Evolutionary conservation across 23 red algal species (phyloP).

Genomic region (Gracilaria vermiculophylla): DNA sequence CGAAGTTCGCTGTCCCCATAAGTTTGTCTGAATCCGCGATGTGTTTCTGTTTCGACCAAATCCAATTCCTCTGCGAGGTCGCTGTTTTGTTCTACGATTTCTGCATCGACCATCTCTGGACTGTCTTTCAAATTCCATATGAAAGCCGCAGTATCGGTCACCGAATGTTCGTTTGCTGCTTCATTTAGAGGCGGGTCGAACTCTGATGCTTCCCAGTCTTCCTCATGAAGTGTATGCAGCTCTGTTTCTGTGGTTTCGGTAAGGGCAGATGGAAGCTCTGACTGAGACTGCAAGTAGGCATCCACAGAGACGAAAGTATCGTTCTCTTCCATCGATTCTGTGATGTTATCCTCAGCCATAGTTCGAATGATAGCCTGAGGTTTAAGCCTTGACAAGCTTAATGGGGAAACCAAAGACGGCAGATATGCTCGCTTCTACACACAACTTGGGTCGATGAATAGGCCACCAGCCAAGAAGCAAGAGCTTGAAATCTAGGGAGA

Average conservation of each 20-base stretch:
- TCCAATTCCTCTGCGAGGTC: neutral
- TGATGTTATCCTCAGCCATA: slow-evolving; percentile 49
- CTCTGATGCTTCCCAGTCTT: slow-evolving; percentile 10
- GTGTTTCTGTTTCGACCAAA: neutral
- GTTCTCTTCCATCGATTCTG: slow-evolving; percentile 27
- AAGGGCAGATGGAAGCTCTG: neutral
- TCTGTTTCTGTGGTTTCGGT: neutral
- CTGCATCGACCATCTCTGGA: neutral
- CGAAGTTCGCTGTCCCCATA: neutral
- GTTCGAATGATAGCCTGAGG: neutral
- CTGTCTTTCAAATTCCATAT: neutral
- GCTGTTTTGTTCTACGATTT: neutral
- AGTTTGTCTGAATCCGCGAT: neutral
- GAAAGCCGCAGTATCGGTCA: slow-evolving; percentile 1
- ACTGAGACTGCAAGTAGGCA: slow-evolving; percentile 1
- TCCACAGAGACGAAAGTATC: slow-evolving; percentile 63
- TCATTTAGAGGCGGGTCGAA: neutral
- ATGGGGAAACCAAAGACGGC: too few relatives aligned
- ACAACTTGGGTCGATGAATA: neutral
- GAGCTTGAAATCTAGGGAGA: neutral
- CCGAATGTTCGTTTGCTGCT: neutral
- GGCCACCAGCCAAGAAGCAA: neutral
- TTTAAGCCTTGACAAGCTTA: neutral
- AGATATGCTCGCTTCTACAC: neutral
- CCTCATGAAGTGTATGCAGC: slow-evolving; percentile 2